phyloP scores from a whole-genome alignment of 2,329 filamentous ascomycete species.

The Verticillium tricorpus region DNA sequence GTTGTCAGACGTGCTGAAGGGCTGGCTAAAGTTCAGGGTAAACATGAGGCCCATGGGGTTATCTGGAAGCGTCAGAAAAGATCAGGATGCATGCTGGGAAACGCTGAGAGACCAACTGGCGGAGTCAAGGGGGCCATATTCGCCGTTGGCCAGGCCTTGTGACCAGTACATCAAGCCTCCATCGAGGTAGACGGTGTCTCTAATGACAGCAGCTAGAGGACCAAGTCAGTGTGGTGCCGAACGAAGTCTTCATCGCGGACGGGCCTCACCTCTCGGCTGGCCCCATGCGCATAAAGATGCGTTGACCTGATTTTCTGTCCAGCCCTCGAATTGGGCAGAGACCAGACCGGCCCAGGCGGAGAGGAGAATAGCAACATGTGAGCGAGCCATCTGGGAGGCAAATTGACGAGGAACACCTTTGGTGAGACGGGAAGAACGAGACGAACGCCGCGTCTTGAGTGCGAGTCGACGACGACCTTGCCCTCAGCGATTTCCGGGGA shows the following conservation, averaged over 20 bases:
- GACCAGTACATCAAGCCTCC: slow-evolving; percentile 55
- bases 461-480: background rate
- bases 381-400: background rate
- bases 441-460: background rate
- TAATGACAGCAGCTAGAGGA: slow-evolving; percentile 47
- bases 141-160: slow-evolving; percentile 42
- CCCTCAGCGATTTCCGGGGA: background rate
- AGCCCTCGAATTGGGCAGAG: slow-evolving; percentile 40
- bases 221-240: slow-evolving; percentile 14
- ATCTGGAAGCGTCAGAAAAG: slow-evolving; percentile 27
- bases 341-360: slow-evolving; percentile 22
- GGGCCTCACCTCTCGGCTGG: slow-evolving; percentile 34
- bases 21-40: slow-evolving; percentile 51
- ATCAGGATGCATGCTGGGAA: slow-evolving; percentile 4
- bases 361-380: background rate
- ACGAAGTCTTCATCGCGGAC: background rate
- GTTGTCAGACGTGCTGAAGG: slow-evolving; percentile 52
- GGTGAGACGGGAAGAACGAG: background rate
- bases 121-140: slow-evolving; percentile 15
- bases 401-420: background rate
- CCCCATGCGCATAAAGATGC: slow-evolving; percentile 57
- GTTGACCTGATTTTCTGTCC: slow-evolving; percentile 48
- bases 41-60: slow-evolving; percentile 51
- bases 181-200: slow-evolving; percentile 62
- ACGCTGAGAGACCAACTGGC: slow-evolving; percentile 36